Conservation (phyloP, 495 filamentous ascomycete species). For the Xylaria grammica region DNA sequence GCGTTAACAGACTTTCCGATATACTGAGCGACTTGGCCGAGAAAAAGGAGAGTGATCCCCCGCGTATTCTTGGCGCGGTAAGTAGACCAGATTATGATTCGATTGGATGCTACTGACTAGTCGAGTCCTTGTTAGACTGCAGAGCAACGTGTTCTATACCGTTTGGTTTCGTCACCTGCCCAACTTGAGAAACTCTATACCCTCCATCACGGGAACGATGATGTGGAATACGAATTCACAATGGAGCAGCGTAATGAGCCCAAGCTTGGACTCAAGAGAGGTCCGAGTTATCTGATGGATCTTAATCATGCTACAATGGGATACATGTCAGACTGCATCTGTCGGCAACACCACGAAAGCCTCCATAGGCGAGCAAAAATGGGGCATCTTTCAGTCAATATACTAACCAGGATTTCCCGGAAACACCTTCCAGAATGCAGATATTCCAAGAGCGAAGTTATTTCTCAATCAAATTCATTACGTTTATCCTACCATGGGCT, state of each 20-base stretch:
- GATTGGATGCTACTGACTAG: background rate
- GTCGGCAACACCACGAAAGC: background rate
- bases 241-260: background rate
- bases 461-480: conserved; percentile 1
- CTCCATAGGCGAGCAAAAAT: background rate
- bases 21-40: background rate
- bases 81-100: background rate
- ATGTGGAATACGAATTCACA: background rate
- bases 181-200: background rate
- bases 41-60: background rate
- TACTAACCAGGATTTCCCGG: background rate
- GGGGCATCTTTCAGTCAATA: background rate
- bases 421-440: conserved; percentile 10
- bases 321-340: background rate
- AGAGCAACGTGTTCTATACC: conserved; percentile 8
- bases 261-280: background rate
- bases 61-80: background rate
- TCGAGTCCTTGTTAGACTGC: background rate
- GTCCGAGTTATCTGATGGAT: background rate
- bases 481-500: background rate
- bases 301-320: too few species aligned
- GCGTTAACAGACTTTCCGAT: background rate
- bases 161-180: background rate
- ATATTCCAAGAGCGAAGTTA: conserved; percentile 1
- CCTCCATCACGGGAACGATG: background rate